A percentile compares a stretch with the other conserved stretches of the same genome.
Evolutionary conservation across 148 eudicot species (phyloP).

Genomic region (Tetragonia tetragonoides): DNA sequence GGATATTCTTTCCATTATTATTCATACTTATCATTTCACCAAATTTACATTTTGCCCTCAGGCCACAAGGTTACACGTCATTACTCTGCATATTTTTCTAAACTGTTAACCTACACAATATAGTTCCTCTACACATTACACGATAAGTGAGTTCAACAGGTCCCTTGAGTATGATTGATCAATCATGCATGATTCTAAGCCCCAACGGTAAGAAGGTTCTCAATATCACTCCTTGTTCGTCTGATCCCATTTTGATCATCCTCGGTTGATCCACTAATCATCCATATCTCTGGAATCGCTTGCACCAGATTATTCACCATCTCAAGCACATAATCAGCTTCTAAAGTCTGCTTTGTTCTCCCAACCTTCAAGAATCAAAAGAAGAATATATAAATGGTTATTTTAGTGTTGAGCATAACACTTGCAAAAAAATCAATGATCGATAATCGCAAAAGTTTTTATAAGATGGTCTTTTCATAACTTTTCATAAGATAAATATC

Average conservation of each 20-base stretch:
- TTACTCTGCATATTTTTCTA: not conserved
- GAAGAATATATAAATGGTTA: no score
- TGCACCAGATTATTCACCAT: constrained; percentile 42
- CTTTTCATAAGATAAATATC: no score
- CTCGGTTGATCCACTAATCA: constrained; percentile 1
- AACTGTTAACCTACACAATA: no score
- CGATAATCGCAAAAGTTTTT: no score
- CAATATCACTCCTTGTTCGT: constrained; percentile 47
- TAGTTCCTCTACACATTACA: no score
- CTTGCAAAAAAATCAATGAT: no score
- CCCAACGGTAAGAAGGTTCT: constrained; percentile 45
- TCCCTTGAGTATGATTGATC: no score
- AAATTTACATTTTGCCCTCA: constrained; percentile 1
- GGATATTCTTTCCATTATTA: not conserved
- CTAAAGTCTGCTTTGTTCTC: constrained; percentile 42
- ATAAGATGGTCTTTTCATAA: not conserved
- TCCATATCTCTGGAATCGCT: constrained; percentile 76
- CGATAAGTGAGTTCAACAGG: no score
- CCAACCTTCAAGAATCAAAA: constrained; percentile 48
- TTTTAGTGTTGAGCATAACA: no score
- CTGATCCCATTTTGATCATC: constrained; percentile 27
- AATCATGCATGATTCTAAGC: constrained; percentile 33
- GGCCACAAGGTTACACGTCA: not conserved
- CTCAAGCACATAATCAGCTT: constrained; percentile 74
- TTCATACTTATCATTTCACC: not conserved